These are phyloP conservation scores for Nemania abortiva DNA, from an alignment of 2,329 filamentous ascomycete species.

Conservation along the genomic window DNA sequence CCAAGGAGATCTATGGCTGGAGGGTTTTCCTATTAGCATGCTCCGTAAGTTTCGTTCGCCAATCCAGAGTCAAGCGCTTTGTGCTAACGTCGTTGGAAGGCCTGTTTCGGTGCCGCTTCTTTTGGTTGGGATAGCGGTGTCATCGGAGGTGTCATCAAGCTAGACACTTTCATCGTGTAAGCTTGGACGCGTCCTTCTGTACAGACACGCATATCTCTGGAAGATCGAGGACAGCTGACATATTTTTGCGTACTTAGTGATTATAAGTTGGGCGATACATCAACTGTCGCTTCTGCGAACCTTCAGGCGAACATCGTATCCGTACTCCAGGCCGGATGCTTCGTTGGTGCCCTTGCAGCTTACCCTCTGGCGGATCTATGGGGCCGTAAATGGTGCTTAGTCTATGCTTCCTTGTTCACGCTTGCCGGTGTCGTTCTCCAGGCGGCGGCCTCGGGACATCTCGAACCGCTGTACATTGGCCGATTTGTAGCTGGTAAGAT, in stretches of 20 bases:
- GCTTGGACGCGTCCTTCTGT: conserved; percentile 38
- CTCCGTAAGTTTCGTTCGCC: conserved; percentile 57
- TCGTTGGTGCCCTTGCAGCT: conserved; percentile 58
- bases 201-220: too few species aligned
- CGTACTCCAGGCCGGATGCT: conserved; percentile 60
- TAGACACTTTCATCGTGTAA: conserved; percentile 67
- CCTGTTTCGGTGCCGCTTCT: conserved; percentile 64
- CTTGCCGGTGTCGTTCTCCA: conserved; percentile 72
- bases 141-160: conserved; percentile 73
- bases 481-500: conserved; percentile 62
- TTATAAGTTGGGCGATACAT: conserved; percentile 61
- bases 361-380: conserved; percentile 64
- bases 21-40: conserved; percentile 73
- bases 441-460: conserved; percentile 66
- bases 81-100: conserved; percentile 43
- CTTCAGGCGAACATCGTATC: conserved; percentile 75
- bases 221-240: conserved; percentile 30
- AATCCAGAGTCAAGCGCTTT: not conserved
- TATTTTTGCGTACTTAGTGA: conserved; percentile 54
- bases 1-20: conserved; percentile 77
- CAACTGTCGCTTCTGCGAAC: conserved; percentile 62
- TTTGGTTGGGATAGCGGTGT: conserved; percentile 74
- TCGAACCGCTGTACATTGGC: conserved; percentile 72
- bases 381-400: conserved; percentile 66
- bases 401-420: conserved; percentile 66